A percentile compares a stretch with the other conserved stretches of the same genome.
phyloP scores from a whole-genome alignment of 2,329 filamentous ascomycete genomes.

The Diaporthe sp. region DNA sequence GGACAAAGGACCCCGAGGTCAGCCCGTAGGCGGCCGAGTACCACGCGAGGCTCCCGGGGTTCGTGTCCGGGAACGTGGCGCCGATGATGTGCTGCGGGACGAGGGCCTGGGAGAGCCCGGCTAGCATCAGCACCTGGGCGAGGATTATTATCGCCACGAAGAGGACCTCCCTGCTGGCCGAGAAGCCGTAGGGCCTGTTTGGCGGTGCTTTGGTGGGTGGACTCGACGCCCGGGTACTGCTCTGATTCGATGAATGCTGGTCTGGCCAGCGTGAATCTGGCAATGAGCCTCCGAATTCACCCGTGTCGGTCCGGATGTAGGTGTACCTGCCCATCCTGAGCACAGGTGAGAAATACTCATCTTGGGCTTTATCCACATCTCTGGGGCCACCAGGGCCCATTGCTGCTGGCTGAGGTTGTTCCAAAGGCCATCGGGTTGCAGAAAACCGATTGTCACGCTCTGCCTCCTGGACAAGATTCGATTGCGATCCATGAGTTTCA shows the following conservation, averaged over 20 bases:
- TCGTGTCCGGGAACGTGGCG: slow-evolving; percentile 56
- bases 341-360: not conserved
- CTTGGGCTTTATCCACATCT: not conserved
- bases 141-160: slow-evolving; percentile 56
- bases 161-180: slow-evolving; percentile 46
- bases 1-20: slow-evolving; percentile 38
- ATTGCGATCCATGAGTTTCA: not conserved
- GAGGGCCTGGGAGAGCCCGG: slow-evolving; percentile 61
- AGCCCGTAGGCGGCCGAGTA: slow-evolving; percentile 36
- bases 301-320: slow-evolving; percentile 18
- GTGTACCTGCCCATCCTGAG: slow-evolving; percentile 21
- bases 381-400: not conserved
- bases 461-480: not conserved
- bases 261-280: slow-evolving; percentile 1
- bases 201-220: not conserved
- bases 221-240: not conserved
- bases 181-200: slow-evolving; percentile 41
- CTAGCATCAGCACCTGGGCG: slow-evolving; percentile 60
- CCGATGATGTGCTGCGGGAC: slow-evolving; percentile 63
- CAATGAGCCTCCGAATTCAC: not conserved
- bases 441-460: not conserved
- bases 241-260: not conserved
- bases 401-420: not conserved
- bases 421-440: not conserved
- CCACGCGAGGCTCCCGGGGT: slow-evolving; percentile 54